These are phyloP conservation scores for Lipomyces sp. DNA, from an alignment of 805 yeast genomes.

Conservation along the genomic window DNA sequence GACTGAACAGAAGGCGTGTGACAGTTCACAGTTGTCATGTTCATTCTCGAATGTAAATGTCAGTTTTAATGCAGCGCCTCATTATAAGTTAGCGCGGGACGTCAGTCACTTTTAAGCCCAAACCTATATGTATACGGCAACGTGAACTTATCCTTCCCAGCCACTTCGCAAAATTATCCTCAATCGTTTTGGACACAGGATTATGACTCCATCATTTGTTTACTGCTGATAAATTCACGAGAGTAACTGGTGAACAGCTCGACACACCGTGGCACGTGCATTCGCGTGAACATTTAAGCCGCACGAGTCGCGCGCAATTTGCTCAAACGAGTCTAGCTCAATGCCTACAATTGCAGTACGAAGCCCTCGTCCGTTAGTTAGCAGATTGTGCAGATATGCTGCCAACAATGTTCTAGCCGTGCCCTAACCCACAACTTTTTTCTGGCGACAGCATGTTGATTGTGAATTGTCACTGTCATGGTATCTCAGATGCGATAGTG, in stretches of 20 bases:
- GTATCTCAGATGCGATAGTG: background rate
- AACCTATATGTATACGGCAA: background rate
- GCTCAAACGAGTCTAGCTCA: no score
- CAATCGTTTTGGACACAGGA: no score
- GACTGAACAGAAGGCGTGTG: no score
- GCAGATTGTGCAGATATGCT: background rate
- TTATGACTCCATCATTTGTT: background rate
- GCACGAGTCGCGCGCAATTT: no score
- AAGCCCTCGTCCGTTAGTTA: background rate
- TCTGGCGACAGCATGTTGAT: background rate
- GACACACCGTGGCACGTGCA: background rate
- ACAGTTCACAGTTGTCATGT: no score
- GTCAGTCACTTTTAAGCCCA: no score
- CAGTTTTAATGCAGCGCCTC: background rate
- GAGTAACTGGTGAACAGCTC: background rate
- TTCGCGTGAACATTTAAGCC: no score
- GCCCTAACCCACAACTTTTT: constrained; percentile 4
- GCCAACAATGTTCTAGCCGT: background rate
- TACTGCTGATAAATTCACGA: background rate
- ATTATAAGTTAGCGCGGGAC: background rate
- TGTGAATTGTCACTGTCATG: background rate
- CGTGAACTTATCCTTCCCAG: background rate
- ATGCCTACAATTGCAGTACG: background rate
- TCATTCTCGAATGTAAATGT: no score
- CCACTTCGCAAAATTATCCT: no score